Base-by-base conservation (phyloP, 306 rosid genomes). In the Ammopiptanthus mongolicus region DNA sequence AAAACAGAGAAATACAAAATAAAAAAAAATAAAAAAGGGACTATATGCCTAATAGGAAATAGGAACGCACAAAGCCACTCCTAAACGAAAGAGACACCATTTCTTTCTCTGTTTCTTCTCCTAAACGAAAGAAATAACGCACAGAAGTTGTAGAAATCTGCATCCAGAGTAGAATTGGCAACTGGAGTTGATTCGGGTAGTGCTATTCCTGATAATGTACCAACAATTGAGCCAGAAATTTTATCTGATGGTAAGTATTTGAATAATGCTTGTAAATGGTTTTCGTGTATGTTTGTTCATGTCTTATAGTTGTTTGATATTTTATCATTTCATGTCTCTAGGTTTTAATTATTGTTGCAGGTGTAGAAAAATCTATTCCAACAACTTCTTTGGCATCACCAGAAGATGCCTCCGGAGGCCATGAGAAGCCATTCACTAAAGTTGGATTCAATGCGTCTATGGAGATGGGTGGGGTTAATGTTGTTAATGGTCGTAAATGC, bases 111-210 rank as follows among this genome's bases (percentile, higher is more conserved):
- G n/a, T n/a, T n/a, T n/a, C n/a, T n/a, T n/a, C n/a, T n/a, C n/a
- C n/a, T n/a, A n/a, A n/a, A n/a, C n/a, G n/a, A n/a, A n/a, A n/a
- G n/a, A n/a, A n/a, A n/a, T n/a, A n/a, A n/a, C n/a, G n/a, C n/a
- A n/a, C n/a, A n/a, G n/a, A n/a, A n/a, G n/a, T n/a, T n/a, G n/a
- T n/a, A n/a, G n/a, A n/a, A n/a, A n/a, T n/a, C n/a, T n/a, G n/a
- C n/a, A n/a, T n/a, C n/a, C 47, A 67, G 74, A 53, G 74, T 69
- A 74, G 84, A 86, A 63, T 62, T 71, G 18, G 47, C 69, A 55
- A 6, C 59, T 33, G 75, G 15, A 23, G 31, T 7, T 87, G 63
- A 53, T 81, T 50, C 51, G 13, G 79, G 23, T 36, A 55, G 42
- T 64, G 59, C 17, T 68, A 23, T 73, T 75, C 17, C 44, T 80